phyloP scores from a whole-genome alignment of 2,329 filamentous ascomycete genomes.

The Trichophyton equinum region DNA sequence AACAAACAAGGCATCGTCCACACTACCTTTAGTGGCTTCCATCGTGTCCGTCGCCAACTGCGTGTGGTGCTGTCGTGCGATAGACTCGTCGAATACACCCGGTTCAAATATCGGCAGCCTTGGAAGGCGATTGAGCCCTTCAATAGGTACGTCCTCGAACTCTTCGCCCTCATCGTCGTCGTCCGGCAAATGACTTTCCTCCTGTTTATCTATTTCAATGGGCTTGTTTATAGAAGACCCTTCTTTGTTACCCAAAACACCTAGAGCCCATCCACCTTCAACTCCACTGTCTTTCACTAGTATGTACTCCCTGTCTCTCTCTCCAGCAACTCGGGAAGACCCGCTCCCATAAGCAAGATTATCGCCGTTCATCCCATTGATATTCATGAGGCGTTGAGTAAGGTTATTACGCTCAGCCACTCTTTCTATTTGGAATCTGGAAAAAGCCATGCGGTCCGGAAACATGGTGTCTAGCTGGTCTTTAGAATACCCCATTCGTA shows the following conservation, averaged over 20 bases:
- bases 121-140: constrained; percentile 73
- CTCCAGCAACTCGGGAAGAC: constrained; percentile 46
- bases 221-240: constrained; percentile 70
- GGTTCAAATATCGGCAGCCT: constrained; percentile 39
- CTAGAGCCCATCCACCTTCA: constrained; percentile 90
- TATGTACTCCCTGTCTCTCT: constrained; percentile 87
- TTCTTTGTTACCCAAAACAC: constrained; percentile 78
- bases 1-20: constrained; percentile 46
- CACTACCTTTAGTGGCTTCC: constrained; percentile 17
- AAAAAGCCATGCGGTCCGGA: constrained; percentile 93
- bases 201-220: constrained; percentile 71
- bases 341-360: constrained; percentile 55
- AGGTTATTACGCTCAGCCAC: constrained; percentile 87
- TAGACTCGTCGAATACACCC: constrained; percentile 26
- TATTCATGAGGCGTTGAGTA: constrained; percentile 85
- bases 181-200: constrained; percentile 41
- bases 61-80: constrained; percentile 28
- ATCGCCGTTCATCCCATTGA: constrained; percentile 75
- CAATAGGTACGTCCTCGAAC: constrained; percentile 87
- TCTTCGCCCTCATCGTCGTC: constrained; percentile 62
- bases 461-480: constrained; percentile 96
- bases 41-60: constrained; percentile 8
- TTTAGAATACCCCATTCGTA: constrained; percentile 93
- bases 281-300: constrained; percentile 90
- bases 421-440: constrained; percentile 87